A percentile compares a stretch with the other conserved stretches of the same genome.
Evolutionary conservation across 306 rosid species (phyloP).

Genomic region (Medicago ruthenica): DNA sequence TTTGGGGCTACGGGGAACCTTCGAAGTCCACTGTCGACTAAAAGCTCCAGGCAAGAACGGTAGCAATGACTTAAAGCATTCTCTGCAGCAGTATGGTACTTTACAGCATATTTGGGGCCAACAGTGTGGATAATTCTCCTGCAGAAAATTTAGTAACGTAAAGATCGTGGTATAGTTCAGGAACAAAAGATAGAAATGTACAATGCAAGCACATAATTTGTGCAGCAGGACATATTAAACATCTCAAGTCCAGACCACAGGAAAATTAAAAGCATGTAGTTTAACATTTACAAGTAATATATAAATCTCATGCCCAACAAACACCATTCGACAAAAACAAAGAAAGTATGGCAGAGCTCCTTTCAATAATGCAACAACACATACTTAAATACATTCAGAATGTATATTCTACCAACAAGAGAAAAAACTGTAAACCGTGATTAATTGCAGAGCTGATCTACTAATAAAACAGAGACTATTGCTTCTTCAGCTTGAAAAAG

Average conservation of each 20-base stretch:
- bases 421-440: conserved; percentile 14
- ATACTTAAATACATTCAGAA: conserved; percentile 8
- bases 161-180: conserved; percentile 25
- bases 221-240: conserved; percentile 19
- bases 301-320: conserved; percentile 20
- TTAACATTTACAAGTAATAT: conserved; percentile 1
- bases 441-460: conserved; percentile 19
- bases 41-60: conserved; percentile 95
- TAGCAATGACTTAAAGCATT: conserved; percentile 98
- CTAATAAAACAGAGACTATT: conserved; percentile 11
- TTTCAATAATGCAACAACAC: conserved; percentile 26
- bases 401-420: conserved; percentile 19
- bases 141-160: conserved; percentile 40
- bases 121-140: conserved; percentile 97
- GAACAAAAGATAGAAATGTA: conserved; percentile 26
- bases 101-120: conserved; percentile 97
- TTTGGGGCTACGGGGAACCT: conserved; percentile 54
- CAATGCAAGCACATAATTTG: conserved; percentile 28
- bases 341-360: conserved; percentile 28
- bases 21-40: conserved; percentile 81
- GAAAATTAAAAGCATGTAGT: not conserved
- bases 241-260: conserved; percentile 25
- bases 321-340: conserved; percentile 1
- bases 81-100: conserved; percentile 99
- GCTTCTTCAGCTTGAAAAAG: conserved; percentile 29